These are phyloP conservation scores for Paramyrothecium sp. DNA, from an alignment of 2,329 filamentous ascomycete species.

Conservation along the genomic window DNA sequence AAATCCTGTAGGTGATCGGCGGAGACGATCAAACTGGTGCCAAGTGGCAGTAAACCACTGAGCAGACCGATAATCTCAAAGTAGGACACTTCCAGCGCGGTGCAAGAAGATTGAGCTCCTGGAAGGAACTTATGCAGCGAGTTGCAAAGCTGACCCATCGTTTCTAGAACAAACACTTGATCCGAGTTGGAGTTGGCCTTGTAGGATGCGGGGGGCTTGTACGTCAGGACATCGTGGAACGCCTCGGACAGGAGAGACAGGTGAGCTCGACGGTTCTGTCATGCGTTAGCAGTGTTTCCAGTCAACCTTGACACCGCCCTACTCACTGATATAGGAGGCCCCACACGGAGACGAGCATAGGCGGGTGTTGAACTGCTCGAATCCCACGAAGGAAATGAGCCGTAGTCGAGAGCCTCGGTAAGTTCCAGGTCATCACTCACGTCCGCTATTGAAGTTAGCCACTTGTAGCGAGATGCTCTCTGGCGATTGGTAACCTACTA, in stretches of 20 bases:
- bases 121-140: slow-evolving; percentile 39
- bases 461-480: too few relatives aligned
- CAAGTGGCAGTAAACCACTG: slow-evolving; percentile 29
- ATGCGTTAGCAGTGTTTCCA: slow-evolving; percentile 9
- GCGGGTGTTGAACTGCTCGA: slow-evolving; percentile 34
- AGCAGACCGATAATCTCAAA: slow-evolving; percentile 43
- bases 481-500: slow-evolving; percentile 32
- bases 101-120: slow-evolving; percentile 28
- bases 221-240: slow-evolving; percentile 48
- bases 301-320: background rate
- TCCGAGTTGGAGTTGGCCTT: slow-evolving; percentile 45
- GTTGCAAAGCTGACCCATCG: slow-evolving; percentile 38
- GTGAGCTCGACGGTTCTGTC: slow-evolving; percentile 48
- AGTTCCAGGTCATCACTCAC: slow-evolving; percentile 38
- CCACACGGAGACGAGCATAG: slow-evolving; percentile 45
- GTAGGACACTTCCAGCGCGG: slow-evolving; percentile 39
- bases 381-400: slow-evolving; percentile 48
- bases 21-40: slow-evolving; percentile 19
- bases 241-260: slow-evolving; percentile 47
- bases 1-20: slow-evolving; percentile 19
- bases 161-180: slow-evolving; percentile 41
- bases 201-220: slow-evolving; percentile 48
- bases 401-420: slow-evolving; percentile 48
- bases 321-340: slow-evolving; percentile 50
- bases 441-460: slow-evolving; percentile 33